Evolutionary conservation across 1,284 basidiomycete genomes (phyloP).

Genomic region (Ustilago trichophora): DNA sequence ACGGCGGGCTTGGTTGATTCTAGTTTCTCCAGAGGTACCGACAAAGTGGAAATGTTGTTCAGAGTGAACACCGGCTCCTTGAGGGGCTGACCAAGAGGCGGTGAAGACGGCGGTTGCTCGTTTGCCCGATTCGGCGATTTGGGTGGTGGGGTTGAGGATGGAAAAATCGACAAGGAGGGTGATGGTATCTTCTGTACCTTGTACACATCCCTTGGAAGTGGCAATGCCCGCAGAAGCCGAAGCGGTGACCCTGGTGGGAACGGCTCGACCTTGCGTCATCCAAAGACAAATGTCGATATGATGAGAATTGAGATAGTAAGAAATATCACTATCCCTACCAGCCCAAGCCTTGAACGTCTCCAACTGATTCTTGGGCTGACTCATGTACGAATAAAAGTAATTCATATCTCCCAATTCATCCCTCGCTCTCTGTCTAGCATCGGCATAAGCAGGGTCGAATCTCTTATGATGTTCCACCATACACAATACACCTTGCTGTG

Average conservation of each 20-base stretch:
- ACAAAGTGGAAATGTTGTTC: conserved; percentile 81
- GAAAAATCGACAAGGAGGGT: conserved; percentile 93
- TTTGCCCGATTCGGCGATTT: conserved; percentile 70
- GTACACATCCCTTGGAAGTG: conserved; percentile 83
- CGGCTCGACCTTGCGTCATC: conserved; percentile 74
- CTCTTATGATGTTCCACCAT: conserved; percentile 83
- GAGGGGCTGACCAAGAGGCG: conserved; percentile 71
- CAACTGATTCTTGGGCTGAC: conserved; percentile 90
- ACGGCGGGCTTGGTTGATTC: conserved; percentile 89
- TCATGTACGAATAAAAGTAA: conserved; percentile 79
- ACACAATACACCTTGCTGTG: conserved; percentile 81
- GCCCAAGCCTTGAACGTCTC: conserved; percentile 95
- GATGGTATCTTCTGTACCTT: conserved; percentile 90
- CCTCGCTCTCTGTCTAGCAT: conserved; percentile 79
- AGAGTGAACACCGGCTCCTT: conserved; percentile 74
- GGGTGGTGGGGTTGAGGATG: conserved; percentile 71
- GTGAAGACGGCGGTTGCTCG: conserved; percentile 85
- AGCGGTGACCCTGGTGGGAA: conserved; percentile 83
- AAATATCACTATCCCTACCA: conserved; percentile 77
- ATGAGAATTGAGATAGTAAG: conserved; percentile 90
- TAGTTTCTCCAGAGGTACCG: conserved; percentile 78
- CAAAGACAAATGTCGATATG: conserved; percentile 79
- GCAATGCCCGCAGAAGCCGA: conserved; percentile 89
- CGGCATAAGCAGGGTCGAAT: conserved; percentile 91
- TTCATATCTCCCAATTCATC: conserved; percentile 86